These are phyloP conservation scores for Euptelea pleiosperma DNA, from an alignment of 164 flowering plant genomes.

Conservation along the genomic window DNA sequence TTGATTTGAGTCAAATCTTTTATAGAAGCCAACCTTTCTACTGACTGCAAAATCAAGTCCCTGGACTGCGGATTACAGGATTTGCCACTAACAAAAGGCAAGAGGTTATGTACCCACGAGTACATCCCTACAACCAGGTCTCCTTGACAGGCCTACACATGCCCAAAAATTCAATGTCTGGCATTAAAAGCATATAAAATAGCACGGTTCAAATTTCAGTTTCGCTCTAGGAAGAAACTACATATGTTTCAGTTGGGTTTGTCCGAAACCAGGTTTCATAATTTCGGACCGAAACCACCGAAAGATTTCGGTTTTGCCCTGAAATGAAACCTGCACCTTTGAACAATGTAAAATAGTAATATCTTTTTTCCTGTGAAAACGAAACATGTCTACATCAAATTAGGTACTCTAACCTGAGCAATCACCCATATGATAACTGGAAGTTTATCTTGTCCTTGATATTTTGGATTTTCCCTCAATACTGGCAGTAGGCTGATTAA, in stretches of 20 bases:
- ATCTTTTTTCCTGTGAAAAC: too few relatives aligned
- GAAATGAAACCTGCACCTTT: too few relatives aligned
- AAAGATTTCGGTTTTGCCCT: too few relatives aligned
- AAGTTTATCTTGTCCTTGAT: conserved; percentile 90
- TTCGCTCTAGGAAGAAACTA: too few relatives aligned
- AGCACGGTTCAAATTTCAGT: too few relatives aligned
- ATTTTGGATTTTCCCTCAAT: conserved; percentile 57
- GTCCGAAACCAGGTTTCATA: too few relatives aligned
- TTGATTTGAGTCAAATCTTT: background rate
- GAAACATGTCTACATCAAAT: background rate
- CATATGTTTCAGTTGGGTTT: too few relatives aligned
- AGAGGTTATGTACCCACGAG: conserved; percentile 58
- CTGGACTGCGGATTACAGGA: conserved; percentile 78
- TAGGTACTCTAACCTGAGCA: conserved; percentile 52
- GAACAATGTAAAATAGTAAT: too few relatives aligned
- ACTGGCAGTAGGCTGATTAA: conserved; percentile 45
- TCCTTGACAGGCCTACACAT: conserved; percentile 67
- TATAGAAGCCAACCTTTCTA: conserved; percentile 60
- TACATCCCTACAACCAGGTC: conserved; percentile 77
- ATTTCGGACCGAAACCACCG: too few relatives aligned
- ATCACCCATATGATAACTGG: conserved; percentile 74
- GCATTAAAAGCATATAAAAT: background rate
- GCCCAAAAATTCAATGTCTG: background rate
- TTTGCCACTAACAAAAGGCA: conserved; percentile 69
- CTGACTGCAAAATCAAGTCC: conserved; percentile 78